phyloP scores from a whole-genome alignment of 257 asterid genomes.

The Solanum sitiens region DNA sequence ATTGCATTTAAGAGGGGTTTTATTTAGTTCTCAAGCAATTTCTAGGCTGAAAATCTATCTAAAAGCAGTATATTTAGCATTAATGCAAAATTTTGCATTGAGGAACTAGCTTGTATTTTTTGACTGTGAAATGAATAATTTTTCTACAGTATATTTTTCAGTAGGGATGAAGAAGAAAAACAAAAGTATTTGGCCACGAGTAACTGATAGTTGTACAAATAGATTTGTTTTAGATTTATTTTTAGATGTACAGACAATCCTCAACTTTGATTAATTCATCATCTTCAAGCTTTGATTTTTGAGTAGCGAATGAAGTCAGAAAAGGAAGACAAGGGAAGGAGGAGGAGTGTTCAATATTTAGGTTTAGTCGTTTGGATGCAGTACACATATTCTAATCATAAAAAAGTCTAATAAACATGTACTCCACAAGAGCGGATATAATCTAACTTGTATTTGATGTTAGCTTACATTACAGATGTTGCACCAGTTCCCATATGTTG shows the following conservation, averaged over 20 bases:
- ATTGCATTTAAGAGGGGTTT: no score
- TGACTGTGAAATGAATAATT: neutral
- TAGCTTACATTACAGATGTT: no score
- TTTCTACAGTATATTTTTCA: neutral
- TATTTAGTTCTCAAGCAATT: no score
- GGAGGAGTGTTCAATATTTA: neutral
- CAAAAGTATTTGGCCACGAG: no score
- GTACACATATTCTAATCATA: no score
- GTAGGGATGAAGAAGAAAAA: neutral
- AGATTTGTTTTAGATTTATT: neutral
- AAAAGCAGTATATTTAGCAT: no score
- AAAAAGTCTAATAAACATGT: no score
- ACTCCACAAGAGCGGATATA: no score
- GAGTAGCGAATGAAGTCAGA: neutral
- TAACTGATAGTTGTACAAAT: neutral
- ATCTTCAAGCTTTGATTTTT: neutral
- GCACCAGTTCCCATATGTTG: neutral
- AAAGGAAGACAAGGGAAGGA: neutral
- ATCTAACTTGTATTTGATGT: no score
- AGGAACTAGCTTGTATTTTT: neutral
- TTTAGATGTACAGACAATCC: neutral
- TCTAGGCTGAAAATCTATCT: neutral
- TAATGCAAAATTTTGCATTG: neutral
- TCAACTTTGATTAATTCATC: neutral
- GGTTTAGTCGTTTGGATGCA: neutral